phyloP scores from a whole-genome alignment of 139 green algal species.

The Coelastrella sp. region DNA sequence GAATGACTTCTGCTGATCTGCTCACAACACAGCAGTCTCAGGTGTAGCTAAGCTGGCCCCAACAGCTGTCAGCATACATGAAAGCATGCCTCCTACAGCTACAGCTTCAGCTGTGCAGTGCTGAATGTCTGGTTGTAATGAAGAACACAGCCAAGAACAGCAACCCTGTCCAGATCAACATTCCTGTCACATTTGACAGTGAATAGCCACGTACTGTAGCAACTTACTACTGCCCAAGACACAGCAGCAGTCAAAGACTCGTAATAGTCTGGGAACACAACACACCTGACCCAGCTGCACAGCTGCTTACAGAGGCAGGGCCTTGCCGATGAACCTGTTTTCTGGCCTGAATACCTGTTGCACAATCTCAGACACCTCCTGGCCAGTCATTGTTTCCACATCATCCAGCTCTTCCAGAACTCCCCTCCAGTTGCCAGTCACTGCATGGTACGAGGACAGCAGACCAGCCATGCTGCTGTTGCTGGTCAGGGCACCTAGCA shows the following conservation, averaged over 20 bases:
- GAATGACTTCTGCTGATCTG: no score
- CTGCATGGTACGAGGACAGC: conserved; percentile 59
- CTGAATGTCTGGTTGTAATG: background rate
- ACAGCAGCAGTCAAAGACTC: background rate
- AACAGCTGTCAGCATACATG: background rate
- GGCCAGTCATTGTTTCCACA: conserved; percentile 11
- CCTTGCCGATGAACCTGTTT: conserved; percentile 8
- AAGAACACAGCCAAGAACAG: background rate
- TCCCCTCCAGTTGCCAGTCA: conserved; percentile 31
- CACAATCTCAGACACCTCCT: background rate
- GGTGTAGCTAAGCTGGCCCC: no score
- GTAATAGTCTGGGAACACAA: background rate
- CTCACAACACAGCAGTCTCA: no score
- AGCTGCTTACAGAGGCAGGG: background rate
- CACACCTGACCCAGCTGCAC: background rate
- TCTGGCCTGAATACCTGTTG: background rate
- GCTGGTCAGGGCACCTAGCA: conserved; percentile 60
- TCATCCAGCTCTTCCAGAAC: conserved; percentile 34
- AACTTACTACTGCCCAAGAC: background rate
- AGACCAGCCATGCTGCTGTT: conserved; percentile 69
- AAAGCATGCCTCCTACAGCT: background rate
- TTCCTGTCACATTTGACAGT: no score
- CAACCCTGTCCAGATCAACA: background rate
- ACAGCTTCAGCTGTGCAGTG: background rate
- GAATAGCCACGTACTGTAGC: no score